Evolutionary conservation across 2,329 filamentous ascomycete species (phyloP), one percentile per base, ranked within the genome.

Genomic region (Colletotrichum somersetense): DNA sequence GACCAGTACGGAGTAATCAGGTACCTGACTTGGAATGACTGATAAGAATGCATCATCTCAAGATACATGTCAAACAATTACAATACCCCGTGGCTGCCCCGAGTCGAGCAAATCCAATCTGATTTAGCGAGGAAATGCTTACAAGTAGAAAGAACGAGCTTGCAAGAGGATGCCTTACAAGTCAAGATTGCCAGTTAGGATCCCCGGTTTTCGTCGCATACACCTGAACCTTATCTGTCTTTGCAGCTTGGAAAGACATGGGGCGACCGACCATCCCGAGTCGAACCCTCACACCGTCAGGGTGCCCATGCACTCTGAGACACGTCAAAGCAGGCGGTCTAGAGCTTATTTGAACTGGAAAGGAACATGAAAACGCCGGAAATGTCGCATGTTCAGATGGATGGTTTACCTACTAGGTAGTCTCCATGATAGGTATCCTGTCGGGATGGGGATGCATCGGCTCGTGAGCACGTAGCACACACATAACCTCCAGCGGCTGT

Each of bases 211-310:
- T 18, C n/a, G 10, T 8, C 44, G 6, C 26, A 46, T 10, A 40
- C 46, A 52, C 46, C 30, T 23, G 38, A 66, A 66, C 55, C 56
- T 33, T 61, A 52, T 52, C 44, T 50, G 12, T n/a, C 12, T 30
- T 23, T 38, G 38, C 42, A 50, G 63, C 63, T 16, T 18, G 42
- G 18, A 26, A 46, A 10, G 40, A 42, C 40, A n/a, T 58, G 52
- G 55, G 63, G 20, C 35, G 53, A 50, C 53, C 20, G 20, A 18
- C 44, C 64, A 66, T 59, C 35, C 44, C 16, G 42, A 26, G 35
- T 48, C 26, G 42, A 38, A 42, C 53, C 18, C 14, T 23, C 18
- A 38, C 7, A 20, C 18, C 58, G 16, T 46, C 30, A 42, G 2
- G 20, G 26, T 59, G 40, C 33, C 46, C 46, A 42, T 52, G 12